Conservation (phyloP, 177 flowering plant genomes). For the Vitis hybrid region DNA sequence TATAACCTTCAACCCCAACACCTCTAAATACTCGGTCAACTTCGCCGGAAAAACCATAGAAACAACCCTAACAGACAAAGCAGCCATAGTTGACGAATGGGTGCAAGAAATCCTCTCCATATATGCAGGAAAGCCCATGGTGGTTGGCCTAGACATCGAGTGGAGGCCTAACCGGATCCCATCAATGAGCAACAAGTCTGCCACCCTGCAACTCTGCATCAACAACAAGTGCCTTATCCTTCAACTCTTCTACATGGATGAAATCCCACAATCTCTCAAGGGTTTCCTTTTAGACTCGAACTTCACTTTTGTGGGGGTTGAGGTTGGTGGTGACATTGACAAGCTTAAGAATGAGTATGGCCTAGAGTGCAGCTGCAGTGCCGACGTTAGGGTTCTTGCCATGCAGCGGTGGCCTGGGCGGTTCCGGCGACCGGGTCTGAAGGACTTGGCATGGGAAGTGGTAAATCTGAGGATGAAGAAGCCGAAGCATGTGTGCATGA, state of each 20-base stretch:
- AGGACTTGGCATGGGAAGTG: background rate
- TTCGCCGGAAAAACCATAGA: constrained; percentile 16
- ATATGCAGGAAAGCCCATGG: no score
- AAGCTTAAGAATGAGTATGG: constrained; percentile 37
- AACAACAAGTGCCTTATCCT: constrained; percentile 31
- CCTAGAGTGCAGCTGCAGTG: background rate
- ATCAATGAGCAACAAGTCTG: constrained; percentile 18
- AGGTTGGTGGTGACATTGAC: constrained; percentile 16
- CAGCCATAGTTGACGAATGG: constrained; percentile 12
- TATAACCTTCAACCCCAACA: constrained; percentile 7
- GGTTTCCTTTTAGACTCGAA: constrained; percentile 21
- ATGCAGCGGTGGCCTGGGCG: background rate
- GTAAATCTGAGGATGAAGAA: background rate
- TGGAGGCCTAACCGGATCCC: no score
- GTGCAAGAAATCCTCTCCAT: background rate
- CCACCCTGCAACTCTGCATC: constrained; percentile 43
- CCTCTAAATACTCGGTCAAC: constrained; percentile 8
- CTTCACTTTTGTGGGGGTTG: constrained; percentile 35
- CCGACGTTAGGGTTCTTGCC: background rate
- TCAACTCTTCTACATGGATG: constrained; percentile 36
- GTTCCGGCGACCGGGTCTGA: background rate
- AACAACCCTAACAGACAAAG: constrained; percentile 21
- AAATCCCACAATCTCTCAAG: constrained; percentile 27
- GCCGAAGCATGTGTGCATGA: background rate
- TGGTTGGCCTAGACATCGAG: no score